Evolutionary conservation across 2,329 filamentous ascomycete species (phyloP).

Genomic region (Alternaria alternata): DNA sequence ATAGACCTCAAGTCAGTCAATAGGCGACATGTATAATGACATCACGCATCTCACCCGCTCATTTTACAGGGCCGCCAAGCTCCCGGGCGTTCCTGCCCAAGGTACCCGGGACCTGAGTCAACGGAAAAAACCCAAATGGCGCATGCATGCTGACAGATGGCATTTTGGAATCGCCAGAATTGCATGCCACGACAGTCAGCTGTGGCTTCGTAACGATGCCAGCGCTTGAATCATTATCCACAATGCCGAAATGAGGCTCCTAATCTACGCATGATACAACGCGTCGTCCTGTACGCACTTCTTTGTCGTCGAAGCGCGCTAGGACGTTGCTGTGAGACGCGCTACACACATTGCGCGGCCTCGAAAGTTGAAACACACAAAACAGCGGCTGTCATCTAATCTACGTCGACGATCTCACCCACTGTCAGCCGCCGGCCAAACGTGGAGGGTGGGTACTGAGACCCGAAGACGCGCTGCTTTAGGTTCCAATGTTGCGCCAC

Average conservation of each 20-base stretch:
- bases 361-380: conserved; percentile 9
- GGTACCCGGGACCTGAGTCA: neutral
- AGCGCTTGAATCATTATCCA: neutral
- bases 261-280: conserved; percentile 1
- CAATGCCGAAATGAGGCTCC: conserved; percentile 5
- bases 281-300: conserved; percentile 10
- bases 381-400: conserved; percentile 12
- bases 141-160: neutral
- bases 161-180: neutral
- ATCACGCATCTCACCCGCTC: conserved; percentile 9
- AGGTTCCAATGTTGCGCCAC: conserved; percentile 1
- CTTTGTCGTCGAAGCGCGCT: neutral
- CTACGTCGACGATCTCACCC: conserved; percentile 13
- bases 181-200: conserved; percentile 1
- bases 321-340: conserved; percentile 1
- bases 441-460: conserved; percentile 4
- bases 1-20: neutral
- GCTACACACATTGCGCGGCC: conserved; percentile 17
- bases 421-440: conserved; percentile 1
- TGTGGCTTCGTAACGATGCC: conserved; percentile 3
- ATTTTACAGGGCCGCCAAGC: neutral
- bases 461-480: conserved; percentile 1
- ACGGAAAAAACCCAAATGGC: neutral
- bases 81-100: neutral
- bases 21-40: conserved; percentile 16